A percentile compares a stretch with the other conserved stretches of the same genome.
Conservation (phyloP, 176 grass and related monocot genomes). For the Microstegium vimineum region DNA sequence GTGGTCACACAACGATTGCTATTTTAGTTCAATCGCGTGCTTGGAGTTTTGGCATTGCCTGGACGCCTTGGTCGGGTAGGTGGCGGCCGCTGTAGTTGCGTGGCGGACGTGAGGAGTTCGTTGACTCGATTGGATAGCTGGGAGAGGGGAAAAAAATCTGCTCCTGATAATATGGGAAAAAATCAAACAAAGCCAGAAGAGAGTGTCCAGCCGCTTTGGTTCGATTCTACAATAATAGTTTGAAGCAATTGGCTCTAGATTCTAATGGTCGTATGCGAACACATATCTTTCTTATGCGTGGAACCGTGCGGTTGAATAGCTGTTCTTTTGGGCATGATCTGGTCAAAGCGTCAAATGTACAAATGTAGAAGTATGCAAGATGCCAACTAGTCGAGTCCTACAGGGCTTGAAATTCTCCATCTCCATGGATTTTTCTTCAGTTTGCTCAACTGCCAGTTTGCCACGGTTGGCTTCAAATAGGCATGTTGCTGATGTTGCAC, state of each 20-base stretch:
- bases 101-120: background rate
- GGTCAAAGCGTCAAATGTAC: constrained; percentile 15
- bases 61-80: background rate
- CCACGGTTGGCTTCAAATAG: background rate
- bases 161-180: background rate
- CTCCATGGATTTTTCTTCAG: background rate
- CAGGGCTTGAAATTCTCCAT: background rate
- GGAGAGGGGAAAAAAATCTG: background rate
- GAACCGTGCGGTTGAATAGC: background rate
- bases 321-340: background rate
- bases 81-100: constrained; percentile 17
- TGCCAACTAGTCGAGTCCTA: background rate
- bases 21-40: constrained; percentile 9
- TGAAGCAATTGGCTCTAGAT: background rate
- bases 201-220: background rate
- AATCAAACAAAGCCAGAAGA: background rate
- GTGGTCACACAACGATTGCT: background rate
- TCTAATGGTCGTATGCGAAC: background rate
- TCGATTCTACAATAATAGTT: background rate
- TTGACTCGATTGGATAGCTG: constrained; percentile 24
- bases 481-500: background rate
- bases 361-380: background rate
- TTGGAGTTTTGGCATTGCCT: background rate
- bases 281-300: constrained; percentile 16
- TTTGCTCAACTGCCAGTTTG: background rate